Conservation (phyloP, 352 stramenopile species). For the Pythium grandisporangium region DNA sequence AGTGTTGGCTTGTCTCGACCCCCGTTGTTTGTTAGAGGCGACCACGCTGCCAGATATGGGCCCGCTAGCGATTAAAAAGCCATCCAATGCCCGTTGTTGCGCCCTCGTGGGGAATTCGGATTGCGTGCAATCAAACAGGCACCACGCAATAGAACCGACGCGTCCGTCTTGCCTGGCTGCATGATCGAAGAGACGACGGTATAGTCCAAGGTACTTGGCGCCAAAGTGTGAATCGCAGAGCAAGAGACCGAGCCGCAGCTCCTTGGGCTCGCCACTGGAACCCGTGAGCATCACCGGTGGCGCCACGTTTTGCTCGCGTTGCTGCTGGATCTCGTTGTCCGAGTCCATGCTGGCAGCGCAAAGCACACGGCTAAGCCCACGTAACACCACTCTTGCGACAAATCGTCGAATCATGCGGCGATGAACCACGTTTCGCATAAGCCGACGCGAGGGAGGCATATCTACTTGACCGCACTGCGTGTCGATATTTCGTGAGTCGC, state of each 20-base stretch:
- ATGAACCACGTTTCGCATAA: constrained; percentile 7
- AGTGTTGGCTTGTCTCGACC: constrained; percentile 6
- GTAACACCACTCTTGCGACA: constrained; percentile 16
- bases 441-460: too few species aligned
- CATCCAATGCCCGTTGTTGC: constrained; percentile 15
- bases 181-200: constrained; percentile 24
- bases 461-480: too few species aligned
- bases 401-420: constrained; percentile 21
- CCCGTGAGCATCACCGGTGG: constrained; percentile 1
- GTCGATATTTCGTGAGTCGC: too few species aligned
- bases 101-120: constrained; percentile 22
- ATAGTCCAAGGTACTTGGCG: constrained; percentile 23
- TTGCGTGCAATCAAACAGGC: constrained; percentile 27
- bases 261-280: too few species aligned
- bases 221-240: constrained; percentile 34
- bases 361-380: constrained; percentile 22
- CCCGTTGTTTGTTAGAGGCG: constrained; percentile 10
- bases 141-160: constrained; percentile 21
- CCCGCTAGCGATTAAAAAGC: constrained; percentile 23
- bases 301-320: constrained; percentile 1
- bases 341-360: constrained; percentile 23
- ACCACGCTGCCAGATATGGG: constrained; percentile 9
- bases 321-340: background rate
- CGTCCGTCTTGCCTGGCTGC: constrained; percentile 12
- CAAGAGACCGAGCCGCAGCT: constrained; percentile 21